Conservation (phyloP, 768 basidiomycete species). For the Hypholoma sublateritium region DNA sequence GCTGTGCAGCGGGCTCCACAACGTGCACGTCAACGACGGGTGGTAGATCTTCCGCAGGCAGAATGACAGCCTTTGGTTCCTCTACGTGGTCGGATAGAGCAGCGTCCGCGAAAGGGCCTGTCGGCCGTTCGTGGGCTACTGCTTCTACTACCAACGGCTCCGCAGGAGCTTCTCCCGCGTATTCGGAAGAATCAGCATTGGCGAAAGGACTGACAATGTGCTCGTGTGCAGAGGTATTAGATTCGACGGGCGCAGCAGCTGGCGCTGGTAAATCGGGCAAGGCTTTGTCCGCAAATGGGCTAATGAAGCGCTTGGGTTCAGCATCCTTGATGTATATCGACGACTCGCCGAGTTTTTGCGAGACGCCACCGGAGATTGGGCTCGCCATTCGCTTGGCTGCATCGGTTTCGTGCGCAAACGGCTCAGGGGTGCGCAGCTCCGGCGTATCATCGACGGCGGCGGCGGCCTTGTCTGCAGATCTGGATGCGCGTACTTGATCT, state of each 20-base stretch:
- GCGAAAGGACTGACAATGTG: background rate
- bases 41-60: background rate
- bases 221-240: background rate
- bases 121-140: background rate
- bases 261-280: background rate
- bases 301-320: background rate
- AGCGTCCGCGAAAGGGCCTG: background rate
- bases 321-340: background rate
- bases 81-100: background rate
- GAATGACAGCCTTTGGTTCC: background rate
- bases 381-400: background rate
- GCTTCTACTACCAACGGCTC: background rate
- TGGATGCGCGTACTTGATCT: background rate
- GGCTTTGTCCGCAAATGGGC: background rate
- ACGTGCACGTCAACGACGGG: background rate
- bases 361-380: background rate
- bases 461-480: background rate
- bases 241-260: background rate
- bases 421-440: background rate
- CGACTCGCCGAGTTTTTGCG: background rate
- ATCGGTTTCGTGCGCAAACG: background rate
- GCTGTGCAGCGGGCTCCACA: background rate
- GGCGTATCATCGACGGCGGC: background rate
- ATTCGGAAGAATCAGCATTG: background rate
- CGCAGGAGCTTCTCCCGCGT: background rate